Evolutionary conservation across 805 yeast genomes (phyloP).

Genomic region (Hyphopichia homilentoma): DNA sequence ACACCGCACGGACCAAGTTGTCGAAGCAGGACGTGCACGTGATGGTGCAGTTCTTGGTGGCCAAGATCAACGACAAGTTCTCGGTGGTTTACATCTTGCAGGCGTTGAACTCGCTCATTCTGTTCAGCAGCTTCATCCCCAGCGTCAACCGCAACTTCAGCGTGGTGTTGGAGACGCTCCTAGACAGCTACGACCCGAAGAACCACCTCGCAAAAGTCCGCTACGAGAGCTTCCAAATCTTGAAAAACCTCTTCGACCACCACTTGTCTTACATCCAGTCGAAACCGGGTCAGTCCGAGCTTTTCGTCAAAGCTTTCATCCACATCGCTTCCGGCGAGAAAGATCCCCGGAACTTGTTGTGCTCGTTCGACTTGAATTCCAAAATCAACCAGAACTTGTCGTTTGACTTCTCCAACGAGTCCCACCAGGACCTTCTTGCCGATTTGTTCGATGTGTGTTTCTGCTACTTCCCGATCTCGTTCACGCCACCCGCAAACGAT

Average conservation of each 20-base stretch:
- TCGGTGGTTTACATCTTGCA: constrained; percentile 49
- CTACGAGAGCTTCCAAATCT: constrained; percentile 51
- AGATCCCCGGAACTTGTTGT: constrained; percentile 83
- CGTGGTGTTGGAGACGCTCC: constrained; percentile 34
- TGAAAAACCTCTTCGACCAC: constrained; percentile 32
- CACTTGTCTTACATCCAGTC: constrained; percentile 18
- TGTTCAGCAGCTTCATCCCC: constrained; percentile 46
- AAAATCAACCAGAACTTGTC: constrained; percentile 39
- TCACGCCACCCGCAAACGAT: constrained; percentile 87
- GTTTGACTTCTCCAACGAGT: constrained; percentile 23
- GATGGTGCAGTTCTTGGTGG: constrained; percentile 53
- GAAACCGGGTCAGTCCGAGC: constrained; percentile 24
- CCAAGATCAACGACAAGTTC: constrained; percentile 64
- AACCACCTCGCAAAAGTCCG: constrained; percentile 61
- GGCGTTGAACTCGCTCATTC: constrained; percentile 51
- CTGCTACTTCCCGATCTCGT: constrained; percentile 95
- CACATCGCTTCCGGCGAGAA: constrained; percentile 83
- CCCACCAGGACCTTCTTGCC: constrained; percentile 44
- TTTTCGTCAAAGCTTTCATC: constrained; percentile 54
- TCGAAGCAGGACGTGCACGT: constrained; percentile 48
- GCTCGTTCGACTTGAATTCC: constrained; percentile 59
- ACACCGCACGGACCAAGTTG: constrained; percentile 20
- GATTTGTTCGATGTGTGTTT: constrained; percentile 84
- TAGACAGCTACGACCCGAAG: constrained; percentile 48
- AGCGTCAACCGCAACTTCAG: constrained; percentile 24